These are phyloP conservation scores for Periconia macrospinosa DNA, from an alignment of 2,329 filamentous ascomycete genomes.

Conservation along the genomic window DNA sequence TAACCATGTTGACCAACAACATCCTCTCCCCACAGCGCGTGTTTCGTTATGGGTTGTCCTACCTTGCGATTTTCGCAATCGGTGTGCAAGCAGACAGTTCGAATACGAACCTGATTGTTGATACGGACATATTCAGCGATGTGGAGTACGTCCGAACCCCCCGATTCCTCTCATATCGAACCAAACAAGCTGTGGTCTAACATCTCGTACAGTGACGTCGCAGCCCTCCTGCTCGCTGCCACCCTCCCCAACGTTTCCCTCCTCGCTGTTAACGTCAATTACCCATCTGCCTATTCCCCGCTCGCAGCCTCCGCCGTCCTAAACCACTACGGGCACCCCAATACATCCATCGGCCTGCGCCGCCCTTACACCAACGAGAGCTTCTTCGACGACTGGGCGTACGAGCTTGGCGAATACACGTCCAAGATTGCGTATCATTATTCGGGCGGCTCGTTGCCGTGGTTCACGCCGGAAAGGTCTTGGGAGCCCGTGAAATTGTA, in stretches of 20 bases:
- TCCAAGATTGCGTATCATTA: slow-evolving; percentile 52
- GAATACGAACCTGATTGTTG: slow-evolving; percentile 45
- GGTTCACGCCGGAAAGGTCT: slow-evolving; percentile 39
- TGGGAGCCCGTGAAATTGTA: slow-evolving; percentile 52
- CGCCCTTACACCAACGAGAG: slow-evolving; percentile 47
- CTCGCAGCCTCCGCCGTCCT: slow-evolving; percentile 42
- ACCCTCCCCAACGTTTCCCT: slow-evolving; percentile 43
- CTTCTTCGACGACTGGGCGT: slow-evolving; percentile 49
- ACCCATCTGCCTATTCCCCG: slow-evolving; percentile 46
- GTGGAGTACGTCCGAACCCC: slow-evolving; percentile 42
- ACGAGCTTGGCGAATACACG: slow-evolving; percentile 48
- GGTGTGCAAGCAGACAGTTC: background rate
- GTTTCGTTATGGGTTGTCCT: background rate
- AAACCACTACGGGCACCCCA: slow-evolving; percentile 43
- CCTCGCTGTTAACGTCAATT: slow-evolving; percentile 44
- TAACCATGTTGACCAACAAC: slow-evolving; percentile 31
- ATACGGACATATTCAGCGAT: slow-evolving; percentile 53
- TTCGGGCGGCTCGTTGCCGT: slow-evolving; percentile 41
- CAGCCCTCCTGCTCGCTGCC: slow-evolving; percentile 46
- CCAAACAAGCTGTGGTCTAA: background rate
- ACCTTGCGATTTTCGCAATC: background rate
- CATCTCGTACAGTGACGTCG: slow-evolving; percentile 40
- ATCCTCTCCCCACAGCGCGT: slow-evolving; percentile 6
- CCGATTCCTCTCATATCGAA: background rate
- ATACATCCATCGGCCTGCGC: slow-evolving; percentile 44